These are phyloP conservation scores for Bipolaris gigantea DNA, from an alignment of 2,329 filamentous ascomycete genomes.

Conservation along the genomic window DNA sequence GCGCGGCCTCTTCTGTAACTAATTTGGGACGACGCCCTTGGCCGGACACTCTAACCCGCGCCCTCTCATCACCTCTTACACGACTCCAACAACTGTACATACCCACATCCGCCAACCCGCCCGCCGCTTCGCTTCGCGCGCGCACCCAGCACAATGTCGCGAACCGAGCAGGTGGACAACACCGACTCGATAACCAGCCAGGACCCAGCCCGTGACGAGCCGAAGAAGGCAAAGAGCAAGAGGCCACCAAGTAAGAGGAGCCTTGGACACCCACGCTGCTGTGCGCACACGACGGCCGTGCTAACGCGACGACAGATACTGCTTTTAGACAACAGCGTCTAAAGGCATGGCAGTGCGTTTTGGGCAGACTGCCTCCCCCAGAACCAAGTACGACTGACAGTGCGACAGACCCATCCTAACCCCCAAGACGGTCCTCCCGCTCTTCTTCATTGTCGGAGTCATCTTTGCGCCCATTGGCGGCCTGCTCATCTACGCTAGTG, in stretches of 20 bases:
- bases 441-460: conserved; percentile 88
- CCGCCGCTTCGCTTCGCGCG: conserved; percentile 35
- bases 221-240: conserved; percentile 79
- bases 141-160: conserved; percentile 47
- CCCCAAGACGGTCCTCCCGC: conserved; percentile 86
- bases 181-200: conserved; percentile 49
- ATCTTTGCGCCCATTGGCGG: conserved; percentile 94
- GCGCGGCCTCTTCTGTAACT: conserved; percentile 26
- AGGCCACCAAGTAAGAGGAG: conserved; percentile 79
- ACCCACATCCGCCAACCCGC: conserved; percentile 19
- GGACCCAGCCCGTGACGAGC: conserved; percentile 45
- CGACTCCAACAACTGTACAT: conserved; percentile 5
- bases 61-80: conserved; percentile 14
- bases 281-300: conserved; percentile 12
- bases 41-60: conserved; percentile 28
- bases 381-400: conserved; percentile 42
- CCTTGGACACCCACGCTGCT: conserved; percentile 3
- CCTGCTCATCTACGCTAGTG: conserved; percentile 80
- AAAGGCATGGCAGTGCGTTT: conserved; percentile 93
- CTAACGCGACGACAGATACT: conserved; percentile 66
- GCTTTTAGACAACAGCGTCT: conserved; percentile 95
- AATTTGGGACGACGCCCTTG: conserved; percentile 28
- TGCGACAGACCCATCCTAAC: conserved; percentile 80
- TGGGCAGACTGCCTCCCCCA: not conserved
- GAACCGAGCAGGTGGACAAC: conserved; percentile 48